phyloP scores from a whole-genome alignment of 805 yeast species.

The Starmera amethionina region DNA sequence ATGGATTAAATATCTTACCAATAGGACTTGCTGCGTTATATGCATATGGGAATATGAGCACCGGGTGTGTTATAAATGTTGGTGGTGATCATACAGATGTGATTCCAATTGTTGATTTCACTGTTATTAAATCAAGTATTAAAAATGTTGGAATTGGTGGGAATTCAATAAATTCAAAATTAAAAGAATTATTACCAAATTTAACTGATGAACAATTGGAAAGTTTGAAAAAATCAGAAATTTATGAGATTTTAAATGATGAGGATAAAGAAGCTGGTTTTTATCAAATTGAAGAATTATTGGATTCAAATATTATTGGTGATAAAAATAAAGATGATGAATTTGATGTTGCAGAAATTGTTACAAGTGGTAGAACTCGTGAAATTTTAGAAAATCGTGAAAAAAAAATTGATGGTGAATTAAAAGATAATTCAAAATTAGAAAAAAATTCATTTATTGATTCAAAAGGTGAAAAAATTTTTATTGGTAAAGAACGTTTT shows the following conservation, averaged over 20 bases:
- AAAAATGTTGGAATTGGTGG: conserved; percentile 53
- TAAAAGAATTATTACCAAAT: conserved; percentile 47
- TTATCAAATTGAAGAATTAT: conserved; percentile 45
- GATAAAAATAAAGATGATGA: conserved; percentile 66
- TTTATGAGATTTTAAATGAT: conserved; percentile 71
- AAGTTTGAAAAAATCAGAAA: conserved; percentile 59
- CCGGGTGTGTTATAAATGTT: conserved; percentile 69
- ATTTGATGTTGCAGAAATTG: conserved; percentile 83
- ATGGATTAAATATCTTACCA: conserved; percentile 65
- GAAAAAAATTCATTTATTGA: conserved; percentile 69
- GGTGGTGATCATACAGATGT: conserved; percentile 72
- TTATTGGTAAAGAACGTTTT: conserved; percentile 85
- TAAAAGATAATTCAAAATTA: conserved; percentile 50
- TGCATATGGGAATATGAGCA: conserved; percentile 59
- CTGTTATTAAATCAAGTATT: conserved; percentile 46
- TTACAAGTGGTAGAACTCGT: conserved; percentile 65
- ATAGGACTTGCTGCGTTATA: conserved; percentile 58
- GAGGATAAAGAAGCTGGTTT: conserved; percentile 54
- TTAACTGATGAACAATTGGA: conserved; percentile 54
- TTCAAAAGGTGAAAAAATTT: conserved; percentile 40
- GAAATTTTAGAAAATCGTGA: conserved; percentile 63
- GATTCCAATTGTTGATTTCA: conserved; percentile 70
- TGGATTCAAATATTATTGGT: conserved; percentile 5
- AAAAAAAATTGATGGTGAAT: conserved; percentile 26
- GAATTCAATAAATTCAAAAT: conserved; percentile 41